Conservation (phyloP, 257 asterid genomes). For the Solanum paucissectum region DNA sequence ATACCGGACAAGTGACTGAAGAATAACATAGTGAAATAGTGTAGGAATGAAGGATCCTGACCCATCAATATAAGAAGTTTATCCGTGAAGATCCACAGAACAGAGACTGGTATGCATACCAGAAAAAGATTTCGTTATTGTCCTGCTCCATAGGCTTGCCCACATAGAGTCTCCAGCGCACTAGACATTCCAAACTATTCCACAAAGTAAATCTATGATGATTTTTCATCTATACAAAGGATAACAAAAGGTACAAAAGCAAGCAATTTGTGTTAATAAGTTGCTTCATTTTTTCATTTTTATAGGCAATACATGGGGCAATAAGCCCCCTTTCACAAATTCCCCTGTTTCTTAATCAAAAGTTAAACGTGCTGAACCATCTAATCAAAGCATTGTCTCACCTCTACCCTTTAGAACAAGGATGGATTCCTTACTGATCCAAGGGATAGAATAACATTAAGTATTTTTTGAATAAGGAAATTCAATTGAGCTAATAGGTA, state of each 20-base stretch:
- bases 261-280: neutral
- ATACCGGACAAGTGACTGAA: slow-evolving; percentile 60
- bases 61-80: slow-evolving; percentile 43
- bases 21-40: slow-evolving; percentile 55
- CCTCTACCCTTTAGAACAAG: too few species aligned
- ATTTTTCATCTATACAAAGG: neutral
- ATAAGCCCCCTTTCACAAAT: neutral
- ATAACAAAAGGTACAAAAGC: neutral
- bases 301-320: neutral
- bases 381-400: too few species aligned
- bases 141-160: slow-evolving; percentile 83
- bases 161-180: slow-evolving; percentile 83
- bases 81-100: slow-evolving; percentile 52
- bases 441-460: neutral
- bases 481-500: neutral
- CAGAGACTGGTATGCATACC: slow-evolving; percentile 49
- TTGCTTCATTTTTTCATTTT: neutral
- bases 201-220: neutral
- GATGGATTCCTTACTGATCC: neutral
- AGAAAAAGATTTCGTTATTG: slow-evolving; percentile 43
- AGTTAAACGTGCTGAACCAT: too few species aligned
- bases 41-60: slow-evolving; percentile 69
- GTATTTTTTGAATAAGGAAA: neutral
- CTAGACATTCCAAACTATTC: slow-evolving; percentile 79
- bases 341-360: too few species aligned